A percentile compares a stretch with the other conserved stretches of the same genome.
phyloP scores from a whole-genome alignment of 2,329 filamentous ascomycete genomes.

The Coniochaeta prunicola region DNA sequence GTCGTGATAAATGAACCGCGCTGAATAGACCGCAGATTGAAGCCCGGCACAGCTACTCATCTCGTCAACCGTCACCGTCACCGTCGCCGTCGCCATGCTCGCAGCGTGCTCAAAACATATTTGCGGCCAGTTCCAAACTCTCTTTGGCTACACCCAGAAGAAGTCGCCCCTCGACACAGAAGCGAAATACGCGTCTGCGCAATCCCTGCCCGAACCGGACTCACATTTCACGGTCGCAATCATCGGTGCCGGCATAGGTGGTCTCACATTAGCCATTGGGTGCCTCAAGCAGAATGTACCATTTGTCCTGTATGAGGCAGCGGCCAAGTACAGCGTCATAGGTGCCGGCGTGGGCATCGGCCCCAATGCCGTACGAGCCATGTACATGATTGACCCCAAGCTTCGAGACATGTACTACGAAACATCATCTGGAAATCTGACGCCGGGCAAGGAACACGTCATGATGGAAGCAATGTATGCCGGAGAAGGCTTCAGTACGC shows the following conservation, averaged over 20 bases:
- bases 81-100: too few species aligned
- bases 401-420: constrained; percentile 29
- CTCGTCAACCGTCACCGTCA: too few species aligned
- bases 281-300: constrained; percentile 18
- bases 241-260: constrained; percentile 19
- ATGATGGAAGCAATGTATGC: constrained; percentile 32
- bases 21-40: too few species aligned
- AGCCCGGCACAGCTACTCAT: too few species aligned
- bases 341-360: constrained; percentile 28
- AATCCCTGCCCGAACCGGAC: too few species aligned
- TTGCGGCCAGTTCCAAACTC: too few species aligned
- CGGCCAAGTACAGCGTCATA: constrained; percentile 14
- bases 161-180: too few species aligned
- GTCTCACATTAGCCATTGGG: constrained; percentile 21
- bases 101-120: too few species aligned
- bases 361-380: constrained; percentile 29
- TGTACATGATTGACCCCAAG: constrained; percentile 30
- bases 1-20: too few species aligned
- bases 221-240: background rate
- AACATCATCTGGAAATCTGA: constrained; percentile 27
- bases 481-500: constrained; percentile 29
- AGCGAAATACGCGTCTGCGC: too few species aligned
- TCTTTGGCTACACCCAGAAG: too few species aligned
- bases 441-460: constrained; percentile 23
- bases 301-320: constrained; percentile 19